Base-by-base conservation (phyloP, 768 basidiomycete genomes). In the Tricholoma hemisulphureum region DNA sequence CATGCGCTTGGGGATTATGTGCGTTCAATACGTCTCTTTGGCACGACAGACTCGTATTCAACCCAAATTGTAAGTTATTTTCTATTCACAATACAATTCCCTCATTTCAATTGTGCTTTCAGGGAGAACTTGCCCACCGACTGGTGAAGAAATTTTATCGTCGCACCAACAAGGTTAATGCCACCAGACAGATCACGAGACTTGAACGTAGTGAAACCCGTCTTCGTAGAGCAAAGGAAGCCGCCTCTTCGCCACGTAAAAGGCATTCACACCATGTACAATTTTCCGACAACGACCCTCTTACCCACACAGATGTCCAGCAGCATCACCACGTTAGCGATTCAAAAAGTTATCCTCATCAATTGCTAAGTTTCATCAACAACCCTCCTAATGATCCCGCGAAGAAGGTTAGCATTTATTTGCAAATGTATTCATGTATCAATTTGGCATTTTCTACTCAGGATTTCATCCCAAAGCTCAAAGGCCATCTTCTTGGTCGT, bases 41-140 rank as follows among this genome's bases (percentile, higher is more conserved):
- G 56, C 3, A 54, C 51, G 14, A 57, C 46, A 10, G 55, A 57
- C 23, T 56, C 55, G 18, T 57, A 37, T 35, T 57, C 56, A 4
- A 53, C 55, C 24, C 52, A 59, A 37, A 20, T 35, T 16, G 58
- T 59, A 52, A 20, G 53, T 21, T 11, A 3, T 52, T 34, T 51
- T 23, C 11, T 9, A 6, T 20, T 6, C 4, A 32, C 50, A 6
- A 31, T 14, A 24, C 24, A 6, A 23, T 11, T 39, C 18, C 11
- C 7, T n/a, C 16, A 39, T 14, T 39, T 20, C 37, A n/a, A 11
- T 13, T 23, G 23, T 50, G 5, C 34, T 37, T 2, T 2, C 26
- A 65, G 60, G 63, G 60, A 5, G 62, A 65, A 29, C 62, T 61
- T 37, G 59, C 63, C 45, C 64, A 65, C 35, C 50, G 57, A 8